Percentiles rank a stretch among this genome's conserved stretches.
phyloP scores from a whole-genome alignment of 1,139 yeast genomes.

The Lodderomyces parapsilosis region DNA sequence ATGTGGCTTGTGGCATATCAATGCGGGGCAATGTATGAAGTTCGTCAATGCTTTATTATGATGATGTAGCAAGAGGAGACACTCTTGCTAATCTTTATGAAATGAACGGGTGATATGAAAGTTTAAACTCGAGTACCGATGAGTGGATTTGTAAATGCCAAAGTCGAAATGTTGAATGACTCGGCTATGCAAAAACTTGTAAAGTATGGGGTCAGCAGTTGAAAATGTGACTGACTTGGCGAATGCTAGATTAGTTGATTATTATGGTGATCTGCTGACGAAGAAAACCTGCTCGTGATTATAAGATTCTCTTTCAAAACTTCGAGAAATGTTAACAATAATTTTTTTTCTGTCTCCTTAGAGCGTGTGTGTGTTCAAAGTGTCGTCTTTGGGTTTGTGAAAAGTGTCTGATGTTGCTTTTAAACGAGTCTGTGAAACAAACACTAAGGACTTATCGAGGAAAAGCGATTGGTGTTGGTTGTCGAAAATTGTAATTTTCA shows the following conservation, averaged over 20 bases:
- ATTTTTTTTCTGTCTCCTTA: neutral
- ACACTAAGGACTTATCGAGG: too few species aligned
- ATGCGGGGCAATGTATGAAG: neutral
- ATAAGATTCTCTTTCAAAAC: neutral
- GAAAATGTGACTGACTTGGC: neutral
- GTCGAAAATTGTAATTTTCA: neutral
- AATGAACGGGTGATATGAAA: too few species aligned
- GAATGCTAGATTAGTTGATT: neutral
- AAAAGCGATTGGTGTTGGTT: neutral
- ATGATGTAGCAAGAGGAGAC: too few species aligned
- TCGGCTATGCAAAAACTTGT: neutral
- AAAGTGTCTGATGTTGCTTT: neutral
- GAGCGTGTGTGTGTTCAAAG: neutral
- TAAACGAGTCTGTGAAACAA: too few species aligned
- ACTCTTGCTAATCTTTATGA: too few species aligned
- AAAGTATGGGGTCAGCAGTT: neutral
- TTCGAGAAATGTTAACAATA: neutral
- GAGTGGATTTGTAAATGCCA: neutral
- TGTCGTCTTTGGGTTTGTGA: neutral
- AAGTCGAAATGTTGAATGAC: neutral
- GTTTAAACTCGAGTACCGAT: too few species aligned
- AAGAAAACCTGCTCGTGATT: neutral
- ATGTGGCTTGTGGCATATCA: conserved; percentile 29
- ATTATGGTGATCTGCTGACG: too few species aligned
- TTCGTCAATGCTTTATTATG: too few species aligned